These are phyloP conservation scores for Arthroderma sp. DNA, from an alignment of 2,329 filamentous ascomycete species.

Conservation along the genomic window DNA sequence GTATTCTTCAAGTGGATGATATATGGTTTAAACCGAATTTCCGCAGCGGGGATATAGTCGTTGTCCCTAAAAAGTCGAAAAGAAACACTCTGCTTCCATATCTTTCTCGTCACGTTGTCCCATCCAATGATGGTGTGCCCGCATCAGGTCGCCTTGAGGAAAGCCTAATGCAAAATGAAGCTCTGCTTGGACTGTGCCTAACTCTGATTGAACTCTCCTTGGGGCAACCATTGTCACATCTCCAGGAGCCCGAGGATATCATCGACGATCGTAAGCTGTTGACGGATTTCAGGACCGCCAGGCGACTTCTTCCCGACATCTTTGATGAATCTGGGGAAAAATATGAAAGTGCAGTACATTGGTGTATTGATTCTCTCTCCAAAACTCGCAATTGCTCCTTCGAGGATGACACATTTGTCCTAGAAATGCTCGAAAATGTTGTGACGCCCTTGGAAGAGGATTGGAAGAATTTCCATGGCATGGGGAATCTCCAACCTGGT, in stretches of 20 bases:
- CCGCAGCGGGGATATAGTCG: no score
- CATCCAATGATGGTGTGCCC: not conserved
- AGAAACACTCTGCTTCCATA: no score
- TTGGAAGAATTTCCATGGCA: no score
- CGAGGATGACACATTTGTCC: not conserved
- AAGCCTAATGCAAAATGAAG: conserved; percentile 5
- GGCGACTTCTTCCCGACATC: conserved; percentile 2
- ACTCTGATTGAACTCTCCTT: conserved; percentile 8
- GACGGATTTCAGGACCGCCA: conserved; percentile 8
- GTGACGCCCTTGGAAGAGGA: no score
- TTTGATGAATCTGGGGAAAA: conserved; percentile 6
- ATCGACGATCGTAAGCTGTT: conserved; percentile 1
- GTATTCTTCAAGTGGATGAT: no score
- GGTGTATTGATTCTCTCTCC: not conserved
- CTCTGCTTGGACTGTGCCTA: conserved; percentile 9
- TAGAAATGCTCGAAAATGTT: no score
- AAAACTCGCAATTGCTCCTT: not conserved
- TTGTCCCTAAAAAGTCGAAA: no score
- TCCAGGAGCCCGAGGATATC: no score
- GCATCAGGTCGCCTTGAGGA: not conserved
- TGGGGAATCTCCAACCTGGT: no score
- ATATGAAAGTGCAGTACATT: not conserved
- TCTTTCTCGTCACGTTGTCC: not conserved
- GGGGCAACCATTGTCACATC: conserved; percentile 1
- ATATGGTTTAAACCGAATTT: no score